phyloP scores from a whole-genome alignment of 2,329 filamentous ascomycete species.

The Phyllosticta citribraziliensis region DNA sequence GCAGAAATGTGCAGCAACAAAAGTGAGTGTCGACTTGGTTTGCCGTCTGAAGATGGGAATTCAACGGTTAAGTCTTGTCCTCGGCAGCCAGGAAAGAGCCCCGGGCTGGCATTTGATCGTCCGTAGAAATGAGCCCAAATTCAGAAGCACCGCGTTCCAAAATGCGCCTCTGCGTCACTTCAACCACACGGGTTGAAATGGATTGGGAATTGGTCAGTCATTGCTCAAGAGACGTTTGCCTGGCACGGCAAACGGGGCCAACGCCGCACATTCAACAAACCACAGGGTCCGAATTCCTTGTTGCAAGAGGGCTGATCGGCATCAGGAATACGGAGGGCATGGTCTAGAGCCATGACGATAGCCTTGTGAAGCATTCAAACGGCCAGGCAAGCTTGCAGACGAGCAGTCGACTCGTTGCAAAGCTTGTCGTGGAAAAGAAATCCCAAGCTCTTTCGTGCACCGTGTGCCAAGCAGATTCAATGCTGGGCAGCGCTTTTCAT shows the following conservation, averaged over 20 bases:
- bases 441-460: too few relatives aligned
- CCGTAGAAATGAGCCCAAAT: neutral
- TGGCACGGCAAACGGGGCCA: neutral
- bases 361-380: too few relatives aligned
- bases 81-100: neutral
- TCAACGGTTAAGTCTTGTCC: neutral
- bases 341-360: neutral
- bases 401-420: too few relatives aligned
- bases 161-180: neutral
- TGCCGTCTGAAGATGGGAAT: neutral
- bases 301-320: neutral
- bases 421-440: too few relatives aligned
- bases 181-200: neutral
- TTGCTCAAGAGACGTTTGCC: neutral
- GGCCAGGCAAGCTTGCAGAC: too few relatives aligned
- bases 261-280: neutral
- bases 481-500: too few relatives aligned
- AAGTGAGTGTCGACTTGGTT: neutral
- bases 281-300: neutral
- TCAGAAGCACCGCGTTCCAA: neutral
- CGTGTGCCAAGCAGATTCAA: too few relatives aligned
- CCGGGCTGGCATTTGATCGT: neutral
- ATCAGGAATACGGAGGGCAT: neutral
- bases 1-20: neutral
- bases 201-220: neutral